Base-by-base conservation (phyloP, 768 basidiomycete genomes). In the Leccinellum albellum region DNA sequence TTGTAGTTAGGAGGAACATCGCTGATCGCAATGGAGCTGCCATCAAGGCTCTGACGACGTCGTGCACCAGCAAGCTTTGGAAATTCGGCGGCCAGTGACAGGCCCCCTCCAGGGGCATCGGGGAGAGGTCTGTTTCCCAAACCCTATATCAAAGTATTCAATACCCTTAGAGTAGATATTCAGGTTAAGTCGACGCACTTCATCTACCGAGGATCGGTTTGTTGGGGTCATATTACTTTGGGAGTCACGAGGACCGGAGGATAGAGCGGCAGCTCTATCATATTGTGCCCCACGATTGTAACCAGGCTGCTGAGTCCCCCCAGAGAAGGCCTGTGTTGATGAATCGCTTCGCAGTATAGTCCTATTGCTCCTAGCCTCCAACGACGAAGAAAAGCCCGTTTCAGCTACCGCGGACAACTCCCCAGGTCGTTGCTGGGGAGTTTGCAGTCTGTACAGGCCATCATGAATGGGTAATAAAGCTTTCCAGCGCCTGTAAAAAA, bases 401-500 rank as follows among this genome's bases (percentile, higher is more conserved):
- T 63, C 14, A 10, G 40, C 9, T 7, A 55, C 46, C 10, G 33
- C 8, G 23, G 24, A 7, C 0, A 37, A 24, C 12, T 15, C 54
- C 3, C 55, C 53, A 6, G 15, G 32, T 17, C 29, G 62, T 31
- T 56, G 60, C n/a, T 63, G 65, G 4, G 57, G 47, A 5, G 59
- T 50, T 42, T 58, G 50, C 33, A 46, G 29, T 42, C 61, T 55
- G 42, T 64, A 61, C 7, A 60, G 44, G 40, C 60, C 57, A 3
- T 51, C 47, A n/a, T 63, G 64, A 21, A 54, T 40, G 23, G 58
- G 53, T 28, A 64, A n/a, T 1, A 60, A 60, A 17, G 62, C 60
- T 58, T 59, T 73, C 70, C 70, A 73, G 8, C 66, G 66, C 31
- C 62, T 58, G 31, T 68, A 73, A 35, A 69, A 72, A 52, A 70